Conservation (phyloP, 2,329 filamentous ascomycete species). For the Aspergillus sp. region DNA sequence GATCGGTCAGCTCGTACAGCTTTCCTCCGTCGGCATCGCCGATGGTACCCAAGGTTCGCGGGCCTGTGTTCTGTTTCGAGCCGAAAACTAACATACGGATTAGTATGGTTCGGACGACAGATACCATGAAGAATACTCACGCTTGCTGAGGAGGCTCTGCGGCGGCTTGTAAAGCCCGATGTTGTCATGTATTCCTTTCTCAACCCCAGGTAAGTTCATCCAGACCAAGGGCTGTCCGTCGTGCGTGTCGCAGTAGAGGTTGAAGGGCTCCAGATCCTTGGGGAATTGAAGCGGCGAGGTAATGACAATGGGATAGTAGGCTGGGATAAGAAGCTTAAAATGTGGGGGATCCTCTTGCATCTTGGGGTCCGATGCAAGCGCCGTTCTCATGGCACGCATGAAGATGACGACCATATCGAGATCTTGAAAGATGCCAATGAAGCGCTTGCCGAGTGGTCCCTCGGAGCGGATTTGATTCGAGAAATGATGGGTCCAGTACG, state of each 20-base stretch:
- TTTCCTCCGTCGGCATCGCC: not conserved
- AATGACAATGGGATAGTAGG: constrained; percentile 1
- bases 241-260: constrained; percentile 1
- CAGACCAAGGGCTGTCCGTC: not conserved
- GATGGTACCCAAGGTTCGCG: not conserved
- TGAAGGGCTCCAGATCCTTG: constrained; percentile 1
- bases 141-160: not conserved
- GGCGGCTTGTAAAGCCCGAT: constrained; percentile 1
- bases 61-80: not conserved
- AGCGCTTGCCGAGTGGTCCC: constrained; percentile 1
- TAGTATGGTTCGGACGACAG: not conserved
- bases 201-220: constrained; percentile 4
- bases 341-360: not conserved
- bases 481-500: constrained; percentile 7
- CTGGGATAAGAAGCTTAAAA: constrained; percentile 4
- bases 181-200: not conserved
- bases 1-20: not conserved
- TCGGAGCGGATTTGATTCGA: not conserved
- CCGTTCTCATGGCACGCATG: constrained; percentile 1
- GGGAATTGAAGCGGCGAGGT: not conserved
- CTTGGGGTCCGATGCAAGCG: not conserved
- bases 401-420: constrained; percentile 2
- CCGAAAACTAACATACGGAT: not conserved
- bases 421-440: constrained; percentile 4
- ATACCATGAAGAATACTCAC: not conserved